Evolutionary conservation across 805 yeast genomes (phyloP).

Genomic region (Nakazawaea siamensis): DNA sequence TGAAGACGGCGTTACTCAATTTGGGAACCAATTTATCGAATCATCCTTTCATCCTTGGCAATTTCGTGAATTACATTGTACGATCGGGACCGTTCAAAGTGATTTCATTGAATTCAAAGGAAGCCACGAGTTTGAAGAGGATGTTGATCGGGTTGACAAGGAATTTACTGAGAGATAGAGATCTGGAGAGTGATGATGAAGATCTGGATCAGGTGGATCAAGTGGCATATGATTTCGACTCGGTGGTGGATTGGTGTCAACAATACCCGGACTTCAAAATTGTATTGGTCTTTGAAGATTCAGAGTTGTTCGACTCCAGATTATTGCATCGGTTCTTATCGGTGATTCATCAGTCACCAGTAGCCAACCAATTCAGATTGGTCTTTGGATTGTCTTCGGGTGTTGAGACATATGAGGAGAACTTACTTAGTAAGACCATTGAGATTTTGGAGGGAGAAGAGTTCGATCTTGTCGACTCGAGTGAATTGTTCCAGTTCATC

Average conservation of each 20-base stretch:
- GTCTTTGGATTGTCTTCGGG: conserved; percentile 27
- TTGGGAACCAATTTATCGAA: conserved; percentile 36
- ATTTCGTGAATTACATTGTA: conserved; percentile 16
- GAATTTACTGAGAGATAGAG: no score
- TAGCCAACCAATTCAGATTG: conserved; percentile 12
- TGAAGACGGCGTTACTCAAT: conserved; percentile 28
- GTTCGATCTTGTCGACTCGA: conserved; percentile 23
- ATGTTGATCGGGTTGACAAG: not conserved
- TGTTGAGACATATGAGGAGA: conserved; percentile 24
- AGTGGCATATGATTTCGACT: conserved; percentile 18
- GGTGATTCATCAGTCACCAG: not conserved
- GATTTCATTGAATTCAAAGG: conserved; percentile 26
- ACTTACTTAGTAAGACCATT: conserved; percentile 18
- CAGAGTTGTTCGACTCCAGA: conserved; percentile 23
- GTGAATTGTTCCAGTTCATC: conserved; percentile 20
- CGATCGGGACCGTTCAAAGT: conserved; percentile 14
- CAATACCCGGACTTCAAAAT: conserved; percentile 12
- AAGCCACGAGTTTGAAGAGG: conserved; percentile 26
- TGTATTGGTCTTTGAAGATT: conserved; percentile 24
- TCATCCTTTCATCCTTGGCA: conserved; percentile 25
- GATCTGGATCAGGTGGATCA: conserved; percentile 8
- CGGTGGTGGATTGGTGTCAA: conserved; percentile 12
- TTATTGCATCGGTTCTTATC: conserved; percentile 17
- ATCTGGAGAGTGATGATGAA: conserved; percentile 9
- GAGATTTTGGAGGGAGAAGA: conserved; percentile 16